Evolutionary conservation across 495 filamentous ascomycete species (phyloP).

Genomic region (Parmelia sp.): DNA sequence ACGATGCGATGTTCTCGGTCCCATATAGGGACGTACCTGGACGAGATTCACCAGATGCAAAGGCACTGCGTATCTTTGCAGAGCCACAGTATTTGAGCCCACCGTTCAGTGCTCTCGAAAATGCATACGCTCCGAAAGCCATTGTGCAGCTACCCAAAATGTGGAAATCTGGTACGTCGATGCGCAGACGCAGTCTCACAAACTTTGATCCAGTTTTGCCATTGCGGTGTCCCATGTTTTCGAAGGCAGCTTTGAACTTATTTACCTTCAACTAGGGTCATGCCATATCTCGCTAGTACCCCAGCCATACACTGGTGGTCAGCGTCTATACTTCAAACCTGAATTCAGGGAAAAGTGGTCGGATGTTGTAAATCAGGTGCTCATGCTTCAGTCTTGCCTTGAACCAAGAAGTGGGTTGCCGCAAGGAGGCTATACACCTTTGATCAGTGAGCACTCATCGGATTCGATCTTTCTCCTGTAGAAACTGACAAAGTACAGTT

Average conservation of each 20-base stretch:
- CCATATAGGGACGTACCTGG: background rate
- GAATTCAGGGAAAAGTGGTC: background rate
- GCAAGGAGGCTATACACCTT: background rate
- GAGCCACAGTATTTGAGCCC: background rate
- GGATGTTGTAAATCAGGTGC: background rate
- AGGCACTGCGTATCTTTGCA: background rate
- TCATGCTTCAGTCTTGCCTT: background rate
- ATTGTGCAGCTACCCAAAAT: slow-evolving; percentile 14
- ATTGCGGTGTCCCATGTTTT: background rate
- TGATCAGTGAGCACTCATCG: background rate
- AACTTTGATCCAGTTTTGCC: background rate
- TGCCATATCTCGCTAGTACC: background rate
- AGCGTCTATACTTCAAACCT: background rate
- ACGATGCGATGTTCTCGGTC: background rate
- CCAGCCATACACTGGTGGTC: background rate
- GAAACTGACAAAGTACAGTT: background rate
- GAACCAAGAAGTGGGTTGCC: background rate
- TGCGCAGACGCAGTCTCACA: background rate
- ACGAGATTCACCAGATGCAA: background rate
- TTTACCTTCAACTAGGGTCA: background rate
- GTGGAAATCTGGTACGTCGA: slow-evolving; percentile 2
- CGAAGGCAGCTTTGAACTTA: background rate
- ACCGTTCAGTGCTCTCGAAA: slow-evolving; percentile 7
- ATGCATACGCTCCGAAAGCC: background rate
- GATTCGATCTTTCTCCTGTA: background rate